These are phyloP conservation scores for Venturia oleaginea DNA, from an alignment of 2,329 filamentous ascomycete species.

Conservation along the genomic window DNA sequence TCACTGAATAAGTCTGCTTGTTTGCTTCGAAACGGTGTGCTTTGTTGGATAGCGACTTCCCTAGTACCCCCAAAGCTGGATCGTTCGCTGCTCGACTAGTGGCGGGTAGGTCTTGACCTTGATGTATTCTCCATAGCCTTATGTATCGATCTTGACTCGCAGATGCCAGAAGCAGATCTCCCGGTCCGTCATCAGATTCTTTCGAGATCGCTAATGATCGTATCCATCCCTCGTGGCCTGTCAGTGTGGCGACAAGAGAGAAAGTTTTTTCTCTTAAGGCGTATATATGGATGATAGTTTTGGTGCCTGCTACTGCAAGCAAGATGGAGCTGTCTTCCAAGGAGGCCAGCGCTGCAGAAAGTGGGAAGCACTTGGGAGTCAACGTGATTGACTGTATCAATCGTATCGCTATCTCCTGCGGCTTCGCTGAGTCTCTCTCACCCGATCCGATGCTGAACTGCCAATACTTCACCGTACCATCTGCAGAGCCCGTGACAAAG, in stretches of 20 bases:
- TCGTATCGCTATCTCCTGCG: constrained; percentile 28
- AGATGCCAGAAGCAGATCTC: constrained; percentile 76
- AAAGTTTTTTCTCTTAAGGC: constrained; percentile 53
- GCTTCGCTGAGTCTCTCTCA: constrained; percentile 20
- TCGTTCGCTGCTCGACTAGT: constrained; percentile 48
- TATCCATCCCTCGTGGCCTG: constrained; percentile 92
- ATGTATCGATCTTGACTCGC: constrained; percentile 98
- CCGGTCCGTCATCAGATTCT: constrained; percentile 45
- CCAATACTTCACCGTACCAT: constrained; percentile 61
- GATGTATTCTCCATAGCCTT: constrained; percentile 79
- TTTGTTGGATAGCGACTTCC: constrained; percentile 79
- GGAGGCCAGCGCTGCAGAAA: constrained; percentile 60
- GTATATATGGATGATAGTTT: constrained; percentile 72
- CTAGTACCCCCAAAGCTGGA: constrained; percentile 49
- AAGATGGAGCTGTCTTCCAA: constrained; percentile 52
- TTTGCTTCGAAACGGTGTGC: constrained; percentile 63
- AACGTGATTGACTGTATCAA: constrained; percentile 63
- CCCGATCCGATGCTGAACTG: constrained; percentile 36
- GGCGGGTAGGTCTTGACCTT: constrained; percentile 55
- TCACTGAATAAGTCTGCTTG: constrained; percentile 62
- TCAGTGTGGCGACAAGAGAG: constrained; percentile 63
- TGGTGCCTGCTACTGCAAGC: constrained; percentile 80
- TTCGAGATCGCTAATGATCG: constrained; percentile 70
- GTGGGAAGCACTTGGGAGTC: constrained; percentile 70
- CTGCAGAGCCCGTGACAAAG: constrained; percentile 53